Evolutionary conservation across 1,284 basidiomycete genomes (phyloP), one percentile per base, ranked within the genome.

Genomic region (Acaromyces ingoldii): DNA sequence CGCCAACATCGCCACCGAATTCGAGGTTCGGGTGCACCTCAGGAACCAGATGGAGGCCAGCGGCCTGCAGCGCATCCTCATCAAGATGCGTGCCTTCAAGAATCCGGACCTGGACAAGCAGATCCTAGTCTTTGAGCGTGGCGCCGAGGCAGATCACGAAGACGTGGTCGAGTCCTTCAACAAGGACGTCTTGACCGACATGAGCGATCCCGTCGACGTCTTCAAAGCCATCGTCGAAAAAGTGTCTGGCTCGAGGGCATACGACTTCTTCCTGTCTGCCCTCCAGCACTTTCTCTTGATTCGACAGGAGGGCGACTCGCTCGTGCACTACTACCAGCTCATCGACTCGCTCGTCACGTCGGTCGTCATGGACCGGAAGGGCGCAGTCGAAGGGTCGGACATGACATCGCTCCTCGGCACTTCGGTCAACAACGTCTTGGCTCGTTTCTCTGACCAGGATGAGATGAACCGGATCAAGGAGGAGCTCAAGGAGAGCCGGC

Each of bases 231-330:
- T 98, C 48, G 80, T 84, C 58, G 79, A 83, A 24, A 86, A 83
- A 70, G 85, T 86, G 17, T 80, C 85, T 53, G 86, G 86, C 41
- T 84, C 87, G 3, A 84, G 84, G 53, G 90, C 91, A 1, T 82
- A 83, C 64, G 86, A 89, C 61, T 88, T 95, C 74, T 88, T 98
- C 73, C 79, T 95, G 44, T 89, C 89, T 24, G 87, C 90, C 69
- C 83, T 98, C 81, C 89, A 92, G 70, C 92, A 97, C 77, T 76
- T 98, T 51, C 79, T 97, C 31, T 82, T 98, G 57, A 89, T 98
- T 62, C 83, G 86, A 56, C 87, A 89, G 62, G 90, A 96, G 55
- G 89, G 87, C 2, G 58, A 63, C 15, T 70, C 74, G 24, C 85
- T 87, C 29, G 82, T 85, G 29, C 87, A 91, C 65, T 89, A 92